Conservation (phyloP, 495 filamentous ascomycete species). For the Neurospora hispaniola region DNA sequence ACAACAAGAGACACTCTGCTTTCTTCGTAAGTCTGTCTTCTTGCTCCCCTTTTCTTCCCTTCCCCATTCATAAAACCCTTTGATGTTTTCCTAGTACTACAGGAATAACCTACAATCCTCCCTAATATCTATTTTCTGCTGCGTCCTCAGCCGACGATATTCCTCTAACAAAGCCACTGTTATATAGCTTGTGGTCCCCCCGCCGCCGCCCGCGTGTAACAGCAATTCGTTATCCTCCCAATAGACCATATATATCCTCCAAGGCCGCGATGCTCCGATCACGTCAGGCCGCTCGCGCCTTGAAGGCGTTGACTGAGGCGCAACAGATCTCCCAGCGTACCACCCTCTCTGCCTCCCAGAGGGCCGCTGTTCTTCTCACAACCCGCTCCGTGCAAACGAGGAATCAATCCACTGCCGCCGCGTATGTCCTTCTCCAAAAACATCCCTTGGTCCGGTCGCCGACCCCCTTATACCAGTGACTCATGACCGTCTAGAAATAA, state of each 20-base stretch:
- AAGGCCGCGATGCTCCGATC: slow-evolving; percentile 30
- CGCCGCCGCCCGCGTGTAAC: not conserved
- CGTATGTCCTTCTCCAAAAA: slow-evolving; percentile 6
- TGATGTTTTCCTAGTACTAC: not conserved
- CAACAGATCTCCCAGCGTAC: slow-evolving; percentile 21
- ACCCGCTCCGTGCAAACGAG: slow-evolving; percentile 19
- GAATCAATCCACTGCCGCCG: slow-evolving; percentile 24
- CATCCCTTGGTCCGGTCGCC: not conserved
- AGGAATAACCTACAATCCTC: not conserved
- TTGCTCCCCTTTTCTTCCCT: not conserved
- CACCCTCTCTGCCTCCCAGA: slow-evolving; percentile 15
- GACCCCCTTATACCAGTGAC: slow-evolving; percentile 7
- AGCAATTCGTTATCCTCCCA: not conserved
- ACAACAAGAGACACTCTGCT: not conserved
- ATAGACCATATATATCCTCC: slow-evolving; percentile 4
- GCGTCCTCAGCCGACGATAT: not conserved
- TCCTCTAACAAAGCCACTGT: not conserved
- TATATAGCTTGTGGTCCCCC: not conserved
- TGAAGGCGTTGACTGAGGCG: slow-evolving; percentile 31
- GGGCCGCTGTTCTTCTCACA: slow-evolving; percentile 16
- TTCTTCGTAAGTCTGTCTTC: not conserved
- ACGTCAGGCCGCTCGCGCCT: slow-evolving; percentile 30
- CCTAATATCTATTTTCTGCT: not conserved
- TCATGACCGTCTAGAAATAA: slow-evolving; percentile 4
- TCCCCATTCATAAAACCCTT: not conserved